These are phyloP conservation scores for Breviolum minutum DNA, from an alignment of 73 alveolate species.

Conservation along the genomic window DNA sequence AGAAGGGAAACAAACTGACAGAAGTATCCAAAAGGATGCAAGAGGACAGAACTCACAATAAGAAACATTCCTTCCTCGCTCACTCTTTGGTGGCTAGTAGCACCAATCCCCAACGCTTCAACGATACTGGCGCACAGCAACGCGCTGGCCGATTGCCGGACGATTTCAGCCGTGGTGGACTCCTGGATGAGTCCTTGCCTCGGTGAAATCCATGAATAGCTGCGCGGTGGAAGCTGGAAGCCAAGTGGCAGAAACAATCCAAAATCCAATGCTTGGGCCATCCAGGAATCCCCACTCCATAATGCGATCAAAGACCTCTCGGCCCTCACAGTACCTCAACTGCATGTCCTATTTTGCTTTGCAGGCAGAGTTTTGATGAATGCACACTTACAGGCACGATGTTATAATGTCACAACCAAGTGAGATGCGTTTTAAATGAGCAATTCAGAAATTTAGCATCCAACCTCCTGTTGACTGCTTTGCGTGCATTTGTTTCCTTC, in stretches of 20 bases:
- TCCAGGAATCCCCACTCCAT: constrained; percentile 77
- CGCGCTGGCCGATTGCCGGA: constrained; percentile 87
- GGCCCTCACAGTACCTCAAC: constrained; percentile 92
- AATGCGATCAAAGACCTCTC: constrained; percentile 96
- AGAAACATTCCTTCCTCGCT: no score
- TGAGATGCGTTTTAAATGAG: not conserved
- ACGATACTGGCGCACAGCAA: constrained; percentile 23
- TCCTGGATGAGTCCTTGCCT: constrained; percentile 88
- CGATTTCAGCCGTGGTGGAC: constrained; percentile 86
- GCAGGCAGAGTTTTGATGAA: no score
- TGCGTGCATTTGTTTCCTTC: no score
- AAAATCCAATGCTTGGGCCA: not conserved
- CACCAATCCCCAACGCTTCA: not conserved
- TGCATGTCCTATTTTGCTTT: not conserved
- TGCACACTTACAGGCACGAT: no score
- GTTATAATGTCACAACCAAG: not conserved
- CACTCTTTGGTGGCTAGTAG: not conserved
- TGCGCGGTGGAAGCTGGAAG: not conserved
- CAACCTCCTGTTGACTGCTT: no score
- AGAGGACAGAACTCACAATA: not conserved
- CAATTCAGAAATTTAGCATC: not conserved
- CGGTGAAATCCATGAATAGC: not conserved
- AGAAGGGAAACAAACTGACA: no score
- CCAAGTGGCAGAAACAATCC: not conserved
- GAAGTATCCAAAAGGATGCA: not conserved